Evolutionary conservation across 2,329 filamentous ascomycete genomes (phyloP).

Genomic region (Myriosclerotinia duriaeana): DNA sequence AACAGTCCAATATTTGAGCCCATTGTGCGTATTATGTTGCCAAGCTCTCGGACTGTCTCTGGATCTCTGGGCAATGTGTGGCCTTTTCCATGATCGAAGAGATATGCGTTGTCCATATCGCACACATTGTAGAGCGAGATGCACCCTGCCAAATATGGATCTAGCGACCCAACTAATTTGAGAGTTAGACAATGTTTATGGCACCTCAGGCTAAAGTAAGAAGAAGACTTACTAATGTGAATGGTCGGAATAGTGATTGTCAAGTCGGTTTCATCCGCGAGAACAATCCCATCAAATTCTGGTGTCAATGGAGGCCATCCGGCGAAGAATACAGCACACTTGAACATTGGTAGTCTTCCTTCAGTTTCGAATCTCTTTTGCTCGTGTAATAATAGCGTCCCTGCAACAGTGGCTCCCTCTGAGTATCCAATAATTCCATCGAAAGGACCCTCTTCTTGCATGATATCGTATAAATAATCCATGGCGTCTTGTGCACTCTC

Average conservation of each 20-base stretch:
- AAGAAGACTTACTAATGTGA: slow-evolving; percentile 39
- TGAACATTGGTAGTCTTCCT: slow-evolving; percentile 40
- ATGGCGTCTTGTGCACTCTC: slow-evolving; percentile 28
- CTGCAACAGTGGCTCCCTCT: slow-evolving; percentile 58
- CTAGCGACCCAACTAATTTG: slow-evolving; percentile 51
- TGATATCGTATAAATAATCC: slow-evolving; percentile 41
- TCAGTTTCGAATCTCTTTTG: slow-evolving; percentile 42
- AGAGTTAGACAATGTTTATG: slow-evolving; percentile 28
- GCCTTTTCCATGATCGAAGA: slow-evolving; percentile 66
- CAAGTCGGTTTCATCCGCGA: slow-evolving; percentile 53
- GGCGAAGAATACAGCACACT: slow-evolving; percentile 52
- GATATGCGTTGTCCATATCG: slow-evolving; percentile 57
- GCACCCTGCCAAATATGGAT: slow-evolving; percentile 62
- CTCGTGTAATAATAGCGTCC: slow-evolving; percentile 55
- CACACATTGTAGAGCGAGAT: slow-evolving; percentile 65
- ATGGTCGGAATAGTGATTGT: slow-evolving; percentile 55
- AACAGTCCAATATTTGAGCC: slow-evolving; percentile 26
- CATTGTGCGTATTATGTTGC: slow-evolving; percentile 33
- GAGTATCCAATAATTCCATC: slow-evolving; percentile 61
- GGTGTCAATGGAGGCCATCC: slow-evolving; percentile 56
- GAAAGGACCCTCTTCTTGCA: slow-evolving; percentile 49
- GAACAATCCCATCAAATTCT: slow-evolving; percentile 47
- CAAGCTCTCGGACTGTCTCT: slow-evolving; percentile 41
- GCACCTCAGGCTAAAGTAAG: slow-evolving; percentile 6
- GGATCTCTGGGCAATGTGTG: slow-evolving; percentile 59